Conservation (phyloP, 345 rosid species). For the Acer yangbiense region DNA sequence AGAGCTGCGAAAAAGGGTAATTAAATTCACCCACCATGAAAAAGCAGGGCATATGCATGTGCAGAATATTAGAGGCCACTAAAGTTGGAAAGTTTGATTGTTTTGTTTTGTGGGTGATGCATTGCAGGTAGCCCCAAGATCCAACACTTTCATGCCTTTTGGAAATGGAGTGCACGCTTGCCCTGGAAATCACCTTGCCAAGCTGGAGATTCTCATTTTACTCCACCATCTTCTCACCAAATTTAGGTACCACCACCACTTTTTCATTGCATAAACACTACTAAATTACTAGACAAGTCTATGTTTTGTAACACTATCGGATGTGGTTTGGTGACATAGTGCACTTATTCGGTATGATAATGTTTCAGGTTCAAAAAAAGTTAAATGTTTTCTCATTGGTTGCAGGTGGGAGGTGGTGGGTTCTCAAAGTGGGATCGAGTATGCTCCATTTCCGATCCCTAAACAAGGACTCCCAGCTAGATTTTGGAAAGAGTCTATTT, state of each 20-base stretch:
- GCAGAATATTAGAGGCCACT: neutral
- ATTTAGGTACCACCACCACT: constrained; percentile 50
- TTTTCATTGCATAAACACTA: neutral
- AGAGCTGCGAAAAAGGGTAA: too few relatives aligned
- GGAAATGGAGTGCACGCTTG: constrained; percentile 93
- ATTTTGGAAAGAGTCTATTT: constrained; percentile 47
- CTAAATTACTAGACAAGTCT: too few relatives aligned
- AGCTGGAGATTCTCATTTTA: constrained; percentile 73
- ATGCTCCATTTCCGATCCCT: constrained; percentile 90
- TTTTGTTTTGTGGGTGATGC: constrained; percentile 11
- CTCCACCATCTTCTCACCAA: constrained; percentile 74
- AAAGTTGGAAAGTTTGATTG: neutral
- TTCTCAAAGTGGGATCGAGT: constrained; percentile 60
- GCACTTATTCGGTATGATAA: too few relatives aligned
- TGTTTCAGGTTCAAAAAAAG: too few relatives aligned
- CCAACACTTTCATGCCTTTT: constrained; percentile 90
- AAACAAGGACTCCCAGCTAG: constrained; percentile 69
- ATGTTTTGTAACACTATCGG: too few relatives aligned
- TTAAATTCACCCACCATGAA: neutral
- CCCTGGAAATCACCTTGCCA: constrained; percentile 95
- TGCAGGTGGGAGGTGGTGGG: constrained; percentile 84
- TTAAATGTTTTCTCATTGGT: neutral
- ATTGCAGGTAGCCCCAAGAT: constrained; percentile 62
- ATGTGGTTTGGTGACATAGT: too few relatives aligned
- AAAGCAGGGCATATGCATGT: neutral